A percentile compares a stretch with the other conserved stretches of the same genome.
These are phyloP conservation scores for Apiospora koreana DNA, from an alignment of 2,329 filamentous ascomycete genomes.

Conservation along the genomic window DNA sequence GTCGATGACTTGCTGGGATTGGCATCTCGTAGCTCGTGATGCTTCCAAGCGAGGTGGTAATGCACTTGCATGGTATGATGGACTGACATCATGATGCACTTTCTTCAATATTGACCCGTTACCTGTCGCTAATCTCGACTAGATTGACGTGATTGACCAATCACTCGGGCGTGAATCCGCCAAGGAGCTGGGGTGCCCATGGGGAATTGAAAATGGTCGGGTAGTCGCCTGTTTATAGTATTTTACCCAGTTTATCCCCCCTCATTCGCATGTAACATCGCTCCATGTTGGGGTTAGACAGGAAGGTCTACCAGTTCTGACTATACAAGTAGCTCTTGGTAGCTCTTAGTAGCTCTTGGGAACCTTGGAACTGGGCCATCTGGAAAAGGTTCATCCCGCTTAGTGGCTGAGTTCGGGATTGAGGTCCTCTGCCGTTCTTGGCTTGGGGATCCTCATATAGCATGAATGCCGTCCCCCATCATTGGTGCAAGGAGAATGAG, in stretches of 20 bases:
- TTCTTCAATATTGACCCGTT: not conserved
- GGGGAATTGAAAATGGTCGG: not conserved
- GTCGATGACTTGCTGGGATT: not conserved
- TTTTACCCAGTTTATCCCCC: conserved; percentile 1
- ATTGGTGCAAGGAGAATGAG: not conserved
- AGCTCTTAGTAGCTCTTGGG: no score
- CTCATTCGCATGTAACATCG: not conserved
- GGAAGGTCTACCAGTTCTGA: not conserved
- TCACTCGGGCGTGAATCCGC: not conserved
- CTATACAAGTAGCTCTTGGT: not conserved
- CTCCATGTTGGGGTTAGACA: not conserved
- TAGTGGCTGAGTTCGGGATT: not conserved
- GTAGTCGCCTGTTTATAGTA: not conserved
- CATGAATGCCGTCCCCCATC: not conserved
- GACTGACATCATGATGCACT: not conserved
- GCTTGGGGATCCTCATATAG: not conserved
- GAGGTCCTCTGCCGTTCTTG: not conserved
- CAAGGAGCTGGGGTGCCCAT: not conserved
- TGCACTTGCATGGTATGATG: not conserved
- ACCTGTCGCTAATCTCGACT: not conserved
- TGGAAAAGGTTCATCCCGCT: not conserved
- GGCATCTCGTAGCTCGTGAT: not conserved
- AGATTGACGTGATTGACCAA: not conserved
- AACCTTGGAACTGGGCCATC: not conserved
- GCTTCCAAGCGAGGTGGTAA: not conserved